Conservation (phyloP, 352 stramenopile genomes). For the Pythium biforme region DNA sequence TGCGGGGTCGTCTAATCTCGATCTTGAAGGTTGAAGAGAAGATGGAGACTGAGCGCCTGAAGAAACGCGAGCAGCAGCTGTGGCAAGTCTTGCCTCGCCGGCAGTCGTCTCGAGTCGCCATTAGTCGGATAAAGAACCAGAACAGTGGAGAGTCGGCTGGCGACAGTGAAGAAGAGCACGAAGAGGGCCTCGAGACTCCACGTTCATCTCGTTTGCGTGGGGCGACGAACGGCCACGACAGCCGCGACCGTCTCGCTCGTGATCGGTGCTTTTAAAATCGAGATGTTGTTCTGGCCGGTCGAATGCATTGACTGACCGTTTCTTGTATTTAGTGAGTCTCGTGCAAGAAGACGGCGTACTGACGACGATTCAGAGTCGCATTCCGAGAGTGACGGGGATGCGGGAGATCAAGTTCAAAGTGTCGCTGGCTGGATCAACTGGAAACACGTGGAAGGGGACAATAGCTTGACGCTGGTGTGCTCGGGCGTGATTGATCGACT, state of each 20-base stretch:
- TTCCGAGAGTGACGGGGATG: constrained; percentile 34
- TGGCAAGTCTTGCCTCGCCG: constrained; percentile 80
- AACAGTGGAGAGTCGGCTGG: constrained; percentile 51
- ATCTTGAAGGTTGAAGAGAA: constrained; percentile 82
- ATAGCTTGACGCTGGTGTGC: constrained; percentile 53
- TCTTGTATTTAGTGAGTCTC: constrained; percentile 52
- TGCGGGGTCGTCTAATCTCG: constrained; percentile 69
- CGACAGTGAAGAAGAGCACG: constrained; percentile 30
- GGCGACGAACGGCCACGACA: constrained; percentile 27
- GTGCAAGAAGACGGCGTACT: constrained; percentile 53
- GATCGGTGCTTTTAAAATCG: constrained; percentile 45
- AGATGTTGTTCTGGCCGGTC: not conserved
- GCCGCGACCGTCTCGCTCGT: constrained; percentile 44
- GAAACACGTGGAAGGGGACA: constrained; percentile 48
- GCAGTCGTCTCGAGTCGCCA: constrained; percentile 82
- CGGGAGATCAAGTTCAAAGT: not conserved
- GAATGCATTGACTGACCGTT: not conserved
- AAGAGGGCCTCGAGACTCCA: not conserved
- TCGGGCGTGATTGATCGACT: constrained; percentile 57
- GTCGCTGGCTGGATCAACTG: constrained; percentile 73
- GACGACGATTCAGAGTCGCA: constrained; percentile 47
- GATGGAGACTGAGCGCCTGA: constrained; percentile 53
- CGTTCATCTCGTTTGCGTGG: constrained; percentile 3
- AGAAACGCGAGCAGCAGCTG: constrained; percentile 63
- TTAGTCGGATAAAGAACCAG: constrained; percentile 72